These are phyloP conservation scores for Cordyceps sp. DNA, from an alignment of 2,329 filamentous ascomycete genomes.

Conservation along the genomic window DNA sequence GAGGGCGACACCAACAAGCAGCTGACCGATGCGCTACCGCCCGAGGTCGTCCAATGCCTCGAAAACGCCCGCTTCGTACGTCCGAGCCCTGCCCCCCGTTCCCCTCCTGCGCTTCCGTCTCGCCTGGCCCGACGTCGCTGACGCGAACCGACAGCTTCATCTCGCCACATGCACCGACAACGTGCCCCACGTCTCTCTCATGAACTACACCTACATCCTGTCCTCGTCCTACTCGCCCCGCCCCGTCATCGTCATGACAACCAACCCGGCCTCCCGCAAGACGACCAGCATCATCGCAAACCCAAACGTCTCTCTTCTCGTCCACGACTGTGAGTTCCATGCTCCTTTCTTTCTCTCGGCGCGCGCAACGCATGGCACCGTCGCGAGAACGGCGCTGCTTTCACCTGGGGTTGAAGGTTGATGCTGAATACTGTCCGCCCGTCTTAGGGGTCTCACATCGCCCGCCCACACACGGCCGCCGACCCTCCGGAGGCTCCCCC, in stretches of 20 bases:
- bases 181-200: constrained; percentile 80
- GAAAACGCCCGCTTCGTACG: constrained; percentile 88
- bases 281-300: constrained; percentile 70
- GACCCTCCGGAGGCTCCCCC: constrained; percentile 44
- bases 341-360: no score
- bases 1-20: constrained; percentile 57
- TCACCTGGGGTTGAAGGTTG: no score
- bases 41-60: constrained; percentile 77
- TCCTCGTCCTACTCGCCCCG: constrained; percentile 48
- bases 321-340: constrained; percentile 67
- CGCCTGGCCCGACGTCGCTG: not conserved
- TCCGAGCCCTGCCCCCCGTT: constrained; percentile 5
- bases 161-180: constrained; percentile 79
- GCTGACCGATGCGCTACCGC: constrained; percentile 52
- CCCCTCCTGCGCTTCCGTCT: no score
- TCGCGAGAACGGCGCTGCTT: no score
- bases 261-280: constrained; percentile 62
- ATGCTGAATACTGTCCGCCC: not conserved
- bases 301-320: constrained; percentile 78
- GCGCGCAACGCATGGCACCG: no score
- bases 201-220: constrained; percentile 98
- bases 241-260: constrained; percentile 95
- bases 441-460: constrained; percentile 67
- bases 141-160: constrained; percentile 50
- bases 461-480: constrained; percentile 53